Evolutionary conservation across 2,329 filamentous ascomycete species (phyloP).

Genomic region (Sporothrix humicola): DNA sequence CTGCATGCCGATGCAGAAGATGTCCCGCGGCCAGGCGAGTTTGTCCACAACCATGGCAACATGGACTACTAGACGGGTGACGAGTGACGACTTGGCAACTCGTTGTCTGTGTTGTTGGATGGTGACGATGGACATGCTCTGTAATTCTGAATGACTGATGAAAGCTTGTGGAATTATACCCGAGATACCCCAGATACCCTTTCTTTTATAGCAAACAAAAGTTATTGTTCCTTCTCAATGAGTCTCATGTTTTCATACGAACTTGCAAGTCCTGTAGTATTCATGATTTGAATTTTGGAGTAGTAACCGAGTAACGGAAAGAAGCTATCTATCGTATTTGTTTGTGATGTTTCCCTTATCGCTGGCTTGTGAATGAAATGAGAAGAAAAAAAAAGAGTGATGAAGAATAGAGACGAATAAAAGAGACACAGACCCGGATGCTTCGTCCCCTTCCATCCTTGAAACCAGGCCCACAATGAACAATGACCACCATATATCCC

Average conservation of each 20-base stretch:
- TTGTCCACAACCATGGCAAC: not conserved
- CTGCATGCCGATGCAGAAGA: no score
- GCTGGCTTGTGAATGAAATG: constrained; percentile 9
- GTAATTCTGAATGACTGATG: no score
- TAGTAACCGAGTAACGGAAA: not conserved
- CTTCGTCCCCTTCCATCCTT: not conserved
- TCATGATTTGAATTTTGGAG: not conserved
- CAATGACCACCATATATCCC: not conserved
- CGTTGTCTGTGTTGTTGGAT: no score
- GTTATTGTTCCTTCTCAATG: no score
- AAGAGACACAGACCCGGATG: constrained; percentile 5
- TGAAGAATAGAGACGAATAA: not conserved
- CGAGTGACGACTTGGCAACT: no score
- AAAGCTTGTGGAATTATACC: no score
- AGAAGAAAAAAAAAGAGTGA: not conserved
- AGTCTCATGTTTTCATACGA: no score
- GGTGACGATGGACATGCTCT: no score
- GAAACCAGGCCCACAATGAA: not conserved
- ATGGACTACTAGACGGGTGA: no score
- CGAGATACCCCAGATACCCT: no score
- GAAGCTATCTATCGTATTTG: constrained; percentile 9
- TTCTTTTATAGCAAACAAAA: no score
- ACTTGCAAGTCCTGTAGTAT: not conserved
- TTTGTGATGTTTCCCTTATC: not conserved
- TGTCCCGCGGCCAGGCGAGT: no score